A percentile compares a stretch with the other conserved stretches of the same genome.
phyloP scores from a whole-genome alignment of 768 basidiomycete genomes.

The Russula lepida region DNA sequence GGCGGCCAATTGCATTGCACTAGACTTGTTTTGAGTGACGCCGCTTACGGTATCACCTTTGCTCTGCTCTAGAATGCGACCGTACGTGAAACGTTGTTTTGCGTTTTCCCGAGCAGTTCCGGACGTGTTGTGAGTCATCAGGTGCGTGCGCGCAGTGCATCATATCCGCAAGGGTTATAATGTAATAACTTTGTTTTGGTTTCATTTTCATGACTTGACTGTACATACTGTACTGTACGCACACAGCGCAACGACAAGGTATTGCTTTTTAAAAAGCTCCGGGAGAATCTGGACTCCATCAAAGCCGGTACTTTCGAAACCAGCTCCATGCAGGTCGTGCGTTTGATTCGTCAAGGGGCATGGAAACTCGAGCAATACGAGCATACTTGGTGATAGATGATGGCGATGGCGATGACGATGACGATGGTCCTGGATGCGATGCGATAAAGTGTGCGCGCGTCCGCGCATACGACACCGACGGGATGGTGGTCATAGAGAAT shows the following conservation, averaged over 20 bases:
- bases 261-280: conserved; percentile 3
- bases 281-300: background rate
- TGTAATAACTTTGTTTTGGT: background rate
- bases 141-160: conserved; percentile 31
- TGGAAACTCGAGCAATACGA: too few species aligned
- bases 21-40: background rate
- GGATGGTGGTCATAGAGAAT: too few species aligned
- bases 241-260: conserved; percentile 14
- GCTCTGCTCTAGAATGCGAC: background rate
- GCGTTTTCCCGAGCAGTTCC: conserved; percentile 69
- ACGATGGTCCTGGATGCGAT: too few species aligned
- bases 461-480: too few species aligned
- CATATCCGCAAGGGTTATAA: background rate
- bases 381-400: too few species aligned
- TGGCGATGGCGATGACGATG: too few species aligned
- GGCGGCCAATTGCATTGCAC: background rate
- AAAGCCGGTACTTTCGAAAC: conserved; percentile 8
- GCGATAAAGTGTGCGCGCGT: too few species aligned
- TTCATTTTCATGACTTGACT: background rate
- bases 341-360: background rate
- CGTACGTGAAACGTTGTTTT: conserved; percentile 56
- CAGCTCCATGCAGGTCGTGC: background rate
- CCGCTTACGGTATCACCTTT: background rate
- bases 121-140: conserved; percentile 66
- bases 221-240: too few species aligned